Evolutionary conservation across 352 stramenopile genomes (phyloP), one percentile per base, ranked within the genome.

Genomic region (Globisporangium cystogenes): DNA sequence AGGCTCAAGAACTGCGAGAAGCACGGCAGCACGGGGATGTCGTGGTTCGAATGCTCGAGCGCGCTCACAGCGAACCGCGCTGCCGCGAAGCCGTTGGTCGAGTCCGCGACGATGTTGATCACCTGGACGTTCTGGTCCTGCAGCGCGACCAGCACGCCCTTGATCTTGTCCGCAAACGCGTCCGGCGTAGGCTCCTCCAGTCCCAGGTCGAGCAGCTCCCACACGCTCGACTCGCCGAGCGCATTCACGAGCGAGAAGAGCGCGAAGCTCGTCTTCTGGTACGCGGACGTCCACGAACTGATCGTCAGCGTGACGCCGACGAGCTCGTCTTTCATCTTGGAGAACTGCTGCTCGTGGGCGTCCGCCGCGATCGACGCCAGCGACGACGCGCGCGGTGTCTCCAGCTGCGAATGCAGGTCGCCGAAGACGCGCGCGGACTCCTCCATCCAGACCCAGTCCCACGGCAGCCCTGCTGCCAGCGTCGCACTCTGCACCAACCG

Each of bases 231-330:
- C 70, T 93, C 79, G 0, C 79, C 80, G 3, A 82, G 54, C 23
- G 76, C 66, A 52, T 90, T 90, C 39, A 90, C 66, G 7, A 93
- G 62, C 16, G 82, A 90, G 7, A 90, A 71, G 14, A 89, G 56
- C 48, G 86, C 60, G 8, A 86, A 61, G 21, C 60, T 80, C 5
- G 74, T 79, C 26, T 72, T 66, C 29, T 73, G 64, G 15, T 68
- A 76, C 53, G 80, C 77, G 43, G 70, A 68, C 29, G 58, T 53
- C 79, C 79, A 93, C 37, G 60, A 74, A 24, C 70, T 90, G 54
- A 90, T 75, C 27, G 77, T 70, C 14, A 93, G 47, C 20, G 80
- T 89, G 55, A 87, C 62, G 6, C 78, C 78, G 41, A 71, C 51
- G 47, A 64, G 47, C 24, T 90, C 82, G 8, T 77, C 74, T 57